These are phyloP conservation scores for Geotrichum reessii DNA, from an alignment of 1,139 yeast genomes.

Conservation along the genomic window DNA sequence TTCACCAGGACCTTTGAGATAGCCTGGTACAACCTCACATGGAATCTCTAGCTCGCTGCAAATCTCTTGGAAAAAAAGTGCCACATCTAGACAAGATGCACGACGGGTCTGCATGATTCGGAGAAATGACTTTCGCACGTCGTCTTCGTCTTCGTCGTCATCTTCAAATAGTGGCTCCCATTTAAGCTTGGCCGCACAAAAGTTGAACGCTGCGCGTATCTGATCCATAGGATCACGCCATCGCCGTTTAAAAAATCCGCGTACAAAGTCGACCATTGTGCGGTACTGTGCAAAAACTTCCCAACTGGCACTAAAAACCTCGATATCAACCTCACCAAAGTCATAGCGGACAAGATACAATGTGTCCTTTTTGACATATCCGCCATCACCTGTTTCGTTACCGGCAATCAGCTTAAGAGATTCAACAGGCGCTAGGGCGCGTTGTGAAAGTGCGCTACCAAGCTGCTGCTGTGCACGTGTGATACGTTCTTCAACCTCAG, in stretches of 20 bases:
- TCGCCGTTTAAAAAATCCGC: slow-evolving; percentile 1
- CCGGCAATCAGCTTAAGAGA: slow-evolving; percentile 27
- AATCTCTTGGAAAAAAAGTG: slow-evolving; percentile 68
- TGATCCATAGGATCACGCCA: slow-evolving; percentile 44
- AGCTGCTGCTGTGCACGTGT: slow-evolving; percentile 47
- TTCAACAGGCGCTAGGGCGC: slow-evolving; percentile 60
- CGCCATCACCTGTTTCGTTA: slow-evolving; percentile 27
- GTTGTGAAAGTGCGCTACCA: slow-evolving; percentile 56
- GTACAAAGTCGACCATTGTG: slow-evolving; percentile 28
- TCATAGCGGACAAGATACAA: slow-evolving; percentile 25
- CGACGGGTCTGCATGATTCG: slow-evolving; percentile 38
- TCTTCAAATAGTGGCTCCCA: slow-evolving; percentile 30
- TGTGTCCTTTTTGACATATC: slow-evolving; percentile 22
- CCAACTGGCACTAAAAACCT: slow-evolving; percentile 30
- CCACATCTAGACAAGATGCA: slow-evolving; percentile 68
- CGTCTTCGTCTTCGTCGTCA: slow-evolving; percentile 24
- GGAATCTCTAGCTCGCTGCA: slow-evolving; percentile 65
- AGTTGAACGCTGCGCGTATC: slow-evolving; percentile 52
- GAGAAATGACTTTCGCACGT: slow-evolving; percentile 21
- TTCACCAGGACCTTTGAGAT: slow-evolving; percentile 70
- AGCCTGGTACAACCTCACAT: slow-evolving; percentile 74
- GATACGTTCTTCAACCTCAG: slow-evolving; percentile 65
- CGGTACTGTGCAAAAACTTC: slow-evolving; percentile 27
- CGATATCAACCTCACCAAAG: slow-evolving; percentile 30
- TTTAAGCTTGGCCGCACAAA: slow-evolving; percentile 49